Evolutionary conservation across 1,284 basidiomycete genomes (phyloP).

Genomic region (Veloboletus limbatus): DNA sequence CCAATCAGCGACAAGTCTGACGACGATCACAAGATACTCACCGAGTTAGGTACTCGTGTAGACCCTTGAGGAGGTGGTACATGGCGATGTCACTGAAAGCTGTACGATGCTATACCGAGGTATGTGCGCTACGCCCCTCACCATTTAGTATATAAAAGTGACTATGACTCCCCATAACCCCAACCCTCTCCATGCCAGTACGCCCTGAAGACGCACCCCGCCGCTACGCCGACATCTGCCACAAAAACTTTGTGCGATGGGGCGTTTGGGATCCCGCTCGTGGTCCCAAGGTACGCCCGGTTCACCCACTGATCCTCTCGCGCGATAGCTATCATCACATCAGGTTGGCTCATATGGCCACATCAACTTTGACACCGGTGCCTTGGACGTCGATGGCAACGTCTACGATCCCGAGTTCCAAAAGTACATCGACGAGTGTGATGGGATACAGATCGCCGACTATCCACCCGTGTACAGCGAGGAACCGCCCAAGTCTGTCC

Average conservation of each 20-base stretch:
- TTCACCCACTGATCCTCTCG: no score
- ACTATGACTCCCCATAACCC: no score
- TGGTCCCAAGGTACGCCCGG: constrained; percentile 11
- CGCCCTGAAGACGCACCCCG: constrained; percentile 4
- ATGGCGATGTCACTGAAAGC: no score
- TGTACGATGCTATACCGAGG: no score
- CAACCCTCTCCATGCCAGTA: no score
- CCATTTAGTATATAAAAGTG: no score
- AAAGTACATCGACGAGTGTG: constrained; percentile 3
- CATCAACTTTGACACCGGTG: constrained; percentile 11
- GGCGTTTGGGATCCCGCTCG: constrained; percentile 17
- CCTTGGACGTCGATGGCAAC: constrained; percentile 13
- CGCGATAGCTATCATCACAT: no score
- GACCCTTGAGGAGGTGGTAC: constrained; percentile 90
- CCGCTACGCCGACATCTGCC: constrained; percentile 17
- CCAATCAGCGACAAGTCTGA: constrained; percentile 4
- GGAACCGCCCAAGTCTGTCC: constrained; percentile 5
- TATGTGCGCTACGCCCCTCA: no score
- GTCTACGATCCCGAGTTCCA: constrained; percentile 14
- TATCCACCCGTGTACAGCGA: constrained; percentile 1
- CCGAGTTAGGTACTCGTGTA: constrained; percentile 86
- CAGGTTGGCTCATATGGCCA: constrained; percentile 13
- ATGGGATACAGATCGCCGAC: constrained; percentile 10
- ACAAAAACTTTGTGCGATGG: constrained; percentile 10
- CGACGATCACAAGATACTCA: constrained; percentile 41